A percentile compares a stretch with the other conserved stretches of the same genome.
Evolutionary conservation across 495 filamentous ascomycete genomes (phyloP).

Genomic region (Penicillium malachiteum): DNA sequence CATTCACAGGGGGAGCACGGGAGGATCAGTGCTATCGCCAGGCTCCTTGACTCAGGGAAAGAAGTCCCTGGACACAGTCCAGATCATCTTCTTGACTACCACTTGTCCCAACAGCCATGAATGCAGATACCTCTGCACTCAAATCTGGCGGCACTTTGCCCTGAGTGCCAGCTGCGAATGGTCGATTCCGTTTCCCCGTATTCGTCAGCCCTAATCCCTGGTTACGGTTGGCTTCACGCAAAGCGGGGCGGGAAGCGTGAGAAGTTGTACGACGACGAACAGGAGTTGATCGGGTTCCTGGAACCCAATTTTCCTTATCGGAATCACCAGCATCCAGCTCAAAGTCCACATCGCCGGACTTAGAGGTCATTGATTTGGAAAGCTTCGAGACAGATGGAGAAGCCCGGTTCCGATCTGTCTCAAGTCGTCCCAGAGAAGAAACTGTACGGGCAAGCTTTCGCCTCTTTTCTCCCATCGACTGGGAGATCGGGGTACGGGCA

Average conservation of each 20-base stretch:
- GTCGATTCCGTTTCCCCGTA: slow-evolving; percentile 37
- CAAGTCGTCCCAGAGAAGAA: slow-evolving; percentile 67
- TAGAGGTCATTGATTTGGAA: slow-evolving; percentile 27
- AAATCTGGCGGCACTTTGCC: slow-evolving; percentile 34
- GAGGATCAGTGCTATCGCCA: slow-evolving; percentile 44
- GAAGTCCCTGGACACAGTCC: slow-evolving; percentile 74
- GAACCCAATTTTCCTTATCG: slow-evolving; percentile 93
- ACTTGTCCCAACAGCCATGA: slow-evolving; percentile 61
- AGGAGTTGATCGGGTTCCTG: slow-evolving; percentile 46
- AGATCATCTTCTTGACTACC: slow-evolving; percentile 67
- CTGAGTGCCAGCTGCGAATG: slow-evolving; percentile 28
- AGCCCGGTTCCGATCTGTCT: slow-evolving; percentile 41
- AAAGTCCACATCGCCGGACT: slow-evolving; percentile 29
- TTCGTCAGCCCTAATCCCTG: slow-evolving; percentile 28
- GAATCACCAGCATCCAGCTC: slow-evolving; percentile 64
- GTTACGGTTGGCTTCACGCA: slow-evolving; percentile 44
- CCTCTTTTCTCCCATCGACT: slow-evolving; percentile 54
- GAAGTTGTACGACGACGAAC: slow-evolving; percentile 38
- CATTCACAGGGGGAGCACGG: not conserved
- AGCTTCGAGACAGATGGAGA: slow-evolving; percentile 15
- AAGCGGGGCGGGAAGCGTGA: slow-evolving; percentile 40
- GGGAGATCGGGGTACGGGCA: slow-evolving; percentile 42
- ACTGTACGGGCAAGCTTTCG: slow-evolving; percentile 61
- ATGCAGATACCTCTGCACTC: slow-evolving; percentile 61
- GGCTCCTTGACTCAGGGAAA: slow-evolving; percentile 69